Evolutionary conservation across 176 grass and related monocot genomes (phyloP).

Genomic region (Tuctoria greenei): DNA sequence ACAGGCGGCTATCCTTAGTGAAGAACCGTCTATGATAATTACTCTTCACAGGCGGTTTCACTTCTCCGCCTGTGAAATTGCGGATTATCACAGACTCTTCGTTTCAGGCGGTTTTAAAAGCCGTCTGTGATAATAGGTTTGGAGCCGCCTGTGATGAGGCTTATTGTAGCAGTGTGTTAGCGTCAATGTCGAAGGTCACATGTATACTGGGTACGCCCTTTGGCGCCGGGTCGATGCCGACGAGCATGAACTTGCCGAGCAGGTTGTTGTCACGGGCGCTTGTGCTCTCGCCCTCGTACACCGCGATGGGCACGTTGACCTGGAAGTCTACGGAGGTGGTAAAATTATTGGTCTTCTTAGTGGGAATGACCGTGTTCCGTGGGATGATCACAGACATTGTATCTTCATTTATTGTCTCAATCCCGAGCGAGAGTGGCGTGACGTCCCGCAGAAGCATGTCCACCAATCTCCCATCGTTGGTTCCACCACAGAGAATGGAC

Average conservation of each 20-base stretch:
- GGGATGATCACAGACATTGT: conserved; percentile 44
- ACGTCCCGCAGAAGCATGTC: conserved; percentile 39
- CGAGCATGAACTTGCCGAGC: conserved; percentile 40
- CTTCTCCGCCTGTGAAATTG: too few relatives aligned
- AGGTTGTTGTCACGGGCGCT: conserved; percentile 40
- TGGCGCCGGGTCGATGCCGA: conserved; percentile 30
- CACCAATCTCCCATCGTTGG: background rate
- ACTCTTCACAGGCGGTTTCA: too few relatives aligned
- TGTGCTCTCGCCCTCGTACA: conserved; percentile 55
- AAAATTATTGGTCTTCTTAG: conserved; percentile 11
- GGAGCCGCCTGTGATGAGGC: too few relatives aligned
- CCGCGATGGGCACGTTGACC: background rate
- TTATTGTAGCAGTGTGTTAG: too few relatives aligned
- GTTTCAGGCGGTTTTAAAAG: too few relatives aligned
- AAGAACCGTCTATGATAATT: too few relatives aligned
- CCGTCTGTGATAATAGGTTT: too few relatives aligned
- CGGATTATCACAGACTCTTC: too few relatives aligned
- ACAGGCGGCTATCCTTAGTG: too few relatives aligned
- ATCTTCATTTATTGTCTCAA: background rate
- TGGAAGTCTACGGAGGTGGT: conserved; percentile 41
- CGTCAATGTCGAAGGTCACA: conserved; percentile 52
- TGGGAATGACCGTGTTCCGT: conserved; percentile 44
- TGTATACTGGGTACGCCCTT: conserved; percentile 14
- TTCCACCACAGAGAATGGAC: conserved; percentile 29
- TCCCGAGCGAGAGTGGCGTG: conserved; percentile 53